phyloP scores from a whole-genome alignment of 208 protist species.

The Trypanosoma lewisi region DNA sequence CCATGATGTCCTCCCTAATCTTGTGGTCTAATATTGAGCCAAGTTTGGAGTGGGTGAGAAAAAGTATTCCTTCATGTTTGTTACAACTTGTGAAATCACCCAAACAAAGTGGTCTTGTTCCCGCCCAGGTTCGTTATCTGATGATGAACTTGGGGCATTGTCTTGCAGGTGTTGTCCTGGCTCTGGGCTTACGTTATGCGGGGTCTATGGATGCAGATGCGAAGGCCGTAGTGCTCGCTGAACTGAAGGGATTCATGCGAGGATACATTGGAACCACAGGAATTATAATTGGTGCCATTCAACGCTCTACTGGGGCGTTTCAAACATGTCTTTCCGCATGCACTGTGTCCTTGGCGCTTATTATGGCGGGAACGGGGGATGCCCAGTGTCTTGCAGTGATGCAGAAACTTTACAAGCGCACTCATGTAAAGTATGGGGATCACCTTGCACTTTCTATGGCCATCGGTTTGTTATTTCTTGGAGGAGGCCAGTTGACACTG shows the following conservation, averaged over 20 bases:
- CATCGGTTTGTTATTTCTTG: conserved; percentile 94
- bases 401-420: conserved; percentile 57
- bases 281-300: conserved; percentile 43
- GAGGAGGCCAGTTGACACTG: conserved; percentile 89
- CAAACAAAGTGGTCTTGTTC: conserved; percentile 29
- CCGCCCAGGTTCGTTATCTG: conserved; percentile 69
- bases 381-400: conserved; percentile 68
- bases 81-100: conserved; percentile 31
- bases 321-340: conserved; percentile 72
- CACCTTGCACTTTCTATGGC: conserved; percentile 95
- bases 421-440: conserved; percentile 83
- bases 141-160: conserved; percentile 79
- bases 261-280: conserved; percentile 62
- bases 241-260: conserved; percentile 71
- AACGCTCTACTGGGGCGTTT: conserved; percentile 74
- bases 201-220: conserved; percentile 67
- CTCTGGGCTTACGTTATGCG: conserved; percentile 78
- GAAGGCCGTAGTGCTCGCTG: conserved; percentile 45
- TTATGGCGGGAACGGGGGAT: conserved; percentile 94
- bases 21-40: conserved; percentile 58
- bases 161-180: conserved; percentile 65
- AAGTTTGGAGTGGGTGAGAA: conserved; percentile 47
- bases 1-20: conserved; percentile 67
- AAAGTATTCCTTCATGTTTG: conserved; percentile 44
- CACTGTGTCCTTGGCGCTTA: conserved; percentile 57